Evolutionary conservation across 1,139 yeast species (phyloP).

Genomic region (Wickerhamomyces sp.): DNA sequence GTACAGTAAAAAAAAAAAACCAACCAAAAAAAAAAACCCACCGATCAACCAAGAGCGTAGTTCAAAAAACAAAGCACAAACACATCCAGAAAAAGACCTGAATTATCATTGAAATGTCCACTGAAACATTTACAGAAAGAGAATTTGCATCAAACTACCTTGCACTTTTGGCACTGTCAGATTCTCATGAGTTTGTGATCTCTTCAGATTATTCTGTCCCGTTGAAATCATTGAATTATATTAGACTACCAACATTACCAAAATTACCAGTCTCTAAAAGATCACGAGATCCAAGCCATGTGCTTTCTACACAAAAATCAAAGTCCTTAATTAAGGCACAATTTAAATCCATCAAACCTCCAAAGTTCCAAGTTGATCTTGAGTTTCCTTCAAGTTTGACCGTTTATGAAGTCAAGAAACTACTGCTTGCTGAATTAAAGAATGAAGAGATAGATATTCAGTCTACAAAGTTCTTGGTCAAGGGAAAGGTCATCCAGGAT

Average conservation of each 20-base stretch:
- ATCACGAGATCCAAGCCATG: slow-evolving; percentile 14
- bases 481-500: slow-evolving; percentile 47
- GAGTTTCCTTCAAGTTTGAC: slow-evolving; percentile 27
- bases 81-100: no score
- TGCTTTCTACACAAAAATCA: background rate
- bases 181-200: background rate
- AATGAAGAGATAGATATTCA: slow-evolving; percentile 13
- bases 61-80: background rate
- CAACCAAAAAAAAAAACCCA: background rate
- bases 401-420: slow-evolving; percentile 34
- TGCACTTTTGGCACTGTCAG: slow-evolving; percentile 14
- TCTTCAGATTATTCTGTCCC: background rate
- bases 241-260: slow-evolving; percentile 26
- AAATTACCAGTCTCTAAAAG: slow-evolving; percentile 28
- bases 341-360: slow-evolving; percentile 42
- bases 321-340: slow-evolving; percentile 1
- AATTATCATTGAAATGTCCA: background rate
- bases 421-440: slow-evolving; percentile 21
- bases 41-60: background rate
- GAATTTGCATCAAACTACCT: slow-evolving; percentile 16
- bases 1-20: background rate
- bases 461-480: slow-evolving; percentile 33
- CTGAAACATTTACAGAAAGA: slow-evolving; percentile 1
- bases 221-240: slow-evolving; percentile 22
- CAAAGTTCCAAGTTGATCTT: slow-evolving; percentile 33